Evolutionary conservation across 192 early-diverging fungal species (phyloP).

Genomic region (Gaertneriomyces sp.): DNA sequence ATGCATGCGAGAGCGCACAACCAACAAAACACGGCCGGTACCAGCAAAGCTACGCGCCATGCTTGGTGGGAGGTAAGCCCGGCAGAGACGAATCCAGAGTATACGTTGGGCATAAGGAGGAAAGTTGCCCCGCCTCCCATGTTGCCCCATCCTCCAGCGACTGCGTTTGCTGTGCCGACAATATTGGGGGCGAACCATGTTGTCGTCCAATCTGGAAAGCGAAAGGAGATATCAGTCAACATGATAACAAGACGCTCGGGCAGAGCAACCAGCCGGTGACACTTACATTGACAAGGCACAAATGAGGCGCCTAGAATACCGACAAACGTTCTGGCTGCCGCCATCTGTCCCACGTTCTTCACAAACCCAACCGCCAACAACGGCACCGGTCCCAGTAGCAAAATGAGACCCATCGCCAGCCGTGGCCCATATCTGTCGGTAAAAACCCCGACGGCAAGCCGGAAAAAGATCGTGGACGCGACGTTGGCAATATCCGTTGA

Average conservation of each 20-base stretch:
- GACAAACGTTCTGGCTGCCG: slow-evolving; percentile 50
- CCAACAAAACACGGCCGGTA: slow-evolving; percentile 26
- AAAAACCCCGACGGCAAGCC: slow-evolving; percentile 40
- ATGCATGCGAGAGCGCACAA: slow-evolving; percentile 16
- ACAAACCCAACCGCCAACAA: slow-evolving; percentile 45
- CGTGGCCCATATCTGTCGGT: slow-evolving; percentile 28
- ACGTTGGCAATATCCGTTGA: slow-evolving; percentile 51
- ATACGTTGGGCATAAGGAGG: slow-evolving; percentile 57
- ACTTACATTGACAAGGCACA: slow-evolving; percentile 62
- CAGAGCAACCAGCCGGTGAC: no score
- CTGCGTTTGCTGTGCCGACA: slow-evolving; percentile 66
- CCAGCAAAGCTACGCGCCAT: slow-evolving; percentile 42
- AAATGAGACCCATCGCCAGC: slow-evolving; percentile 50
- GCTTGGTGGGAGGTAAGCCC: slow-evolving; percentile 32
- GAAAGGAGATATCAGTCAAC: neutral
- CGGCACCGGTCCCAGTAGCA: slow-evolving; percentile 55
- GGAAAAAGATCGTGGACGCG: slow-evolving; percentile 57
- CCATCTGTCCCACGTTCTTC: slow-evolving; percentile 42
- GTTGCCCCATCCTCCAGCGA: slow-evolving; percentile 69
- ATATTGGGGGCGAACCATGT: slow-evolving; percentile 51
- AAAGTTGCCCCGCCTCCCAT: slow-evolving; percentile 64
- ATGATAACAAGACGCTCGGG: no score
- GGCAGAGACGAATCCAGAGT: slow-evolving; percentile 25
- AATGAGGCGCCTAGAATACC: slow-evolving; percentile 63
- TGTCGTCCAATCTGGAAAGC: slow-evolving; percentile 56